A percentile compares a stretch with the other conserved stretches of the same genome.
phyloP scores from a whole-genome alignment of 2,329 filamentous ascomycete species.

The Colletotrichum echinochloae region DNA sequence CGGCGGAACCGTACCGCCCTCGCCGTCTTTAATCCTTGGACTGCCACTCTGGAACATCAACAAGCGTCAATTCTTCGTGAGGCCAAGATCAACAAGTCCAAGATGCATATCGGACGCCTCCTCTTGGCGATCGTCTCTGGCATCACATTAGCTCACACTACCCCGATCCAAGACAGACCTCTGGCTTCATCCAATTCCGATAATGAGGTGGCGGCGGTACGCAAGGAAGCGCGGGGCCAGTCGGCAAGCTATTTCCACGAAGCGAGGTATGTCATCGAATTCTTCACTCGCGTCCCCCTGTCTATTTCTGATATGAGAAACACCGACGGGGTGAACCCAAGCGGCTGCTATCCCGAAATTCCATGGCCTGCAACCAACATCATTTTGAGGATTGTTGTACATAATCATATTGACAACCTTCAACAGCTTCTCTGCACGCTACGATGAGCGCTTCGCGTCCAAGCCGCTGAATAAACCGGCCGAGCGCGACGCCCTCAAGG shows the following conservation, averaged over 20 bases:
- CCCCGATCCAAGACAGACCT: constrained; percentile 24
- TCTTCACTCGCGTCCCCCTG: too few species aligned
- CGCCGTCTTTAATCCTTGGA: not conserved
- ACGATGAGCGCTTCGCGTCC: constrained; percentile 55
- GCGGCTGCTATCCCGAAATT: not conserved
- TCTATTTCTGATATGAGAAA: not conserved
- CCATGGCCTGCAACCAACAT: not conserved
- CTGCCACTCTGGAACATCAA: not conserved
- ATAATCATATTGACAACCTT: not conserved
- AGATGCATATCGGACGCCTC: constrained; percentile 30
- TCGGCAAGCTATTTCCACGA: constrained; percentile 31
- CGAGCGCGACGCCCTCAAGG: constrained; percentile 70
- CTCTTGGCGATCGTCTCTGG: constrained; percentile 20
- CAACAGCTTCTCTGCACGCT: constrained; percentile 48
- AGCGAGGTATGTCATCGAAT: constrained; percentile 14
- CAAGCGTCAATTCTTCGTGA: not conserved
- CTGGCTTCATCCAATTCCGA: not conserved
- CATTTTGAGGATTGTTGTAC: not conserved
- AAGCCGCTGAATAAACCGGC: constrained; percentile 63
- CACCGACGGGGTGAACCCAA: not conserved
- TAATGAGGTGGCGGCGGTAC: not conserved
- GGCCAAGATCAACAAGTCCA: not conserved
- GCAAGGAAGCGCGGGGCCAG: not conserved
- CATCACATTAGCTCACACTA: constrained; percentile 24
- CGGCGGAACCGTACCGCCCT: constrained; percentile 1